Evolutionary conservation across 768 basidiomycete species (phyloP), one percentile per base, ranked within the genome.

Genomic region (Butyriboletus loyo): DNA sequence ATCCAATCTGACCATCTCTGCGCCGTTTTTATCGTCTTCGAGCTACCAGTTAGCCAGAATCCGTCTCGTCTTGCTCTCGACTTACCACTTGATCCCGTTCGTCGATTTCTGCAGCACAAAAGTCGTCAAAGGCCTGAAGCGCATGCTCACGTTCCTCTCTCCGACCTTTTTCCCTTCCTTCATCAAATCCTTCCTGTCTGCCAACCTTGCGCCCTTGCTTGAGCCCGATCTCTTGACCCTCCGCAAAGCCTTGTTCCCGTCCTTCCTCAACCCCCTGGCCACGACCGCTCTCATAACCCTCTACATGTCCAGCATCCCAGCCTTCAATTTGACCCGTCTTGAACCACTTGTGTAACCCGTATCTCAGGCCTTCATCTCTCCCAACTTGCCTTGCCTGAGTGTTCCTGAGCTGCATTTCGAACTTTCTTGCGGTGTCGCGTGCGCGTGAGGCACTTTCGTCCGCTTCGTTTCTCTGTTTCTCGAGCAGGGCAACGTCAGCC

Each of bases 51-150:
- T 14, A 68, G 59, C 32, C 10, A n/a, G 30, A 1, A 19, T 30
- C 27, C 11, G n/a, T 30, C 28, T 2, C 17, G 41, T 11, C 38
- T 24, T 4, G 13, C 5, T 22, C n/a, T 36, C 41, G 11, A 69
- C 67, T 67, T 25, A 69, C 67, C 54, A 48, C 54, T 9, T 50
- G 42, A 31, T 65, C 63, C 1, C 46, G 50, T 9, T 62, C 61
- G 54, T 70, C 71, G 55, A 72, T 65, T 53, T 83, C 78, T 58
- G 75, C 67, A 22, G 70, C 69, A 48, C 84, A 66, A 66, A 83
- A 81, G 35, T 72, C 72, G 64, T 86, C 81, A 68, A 86, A 83
- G 9, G 80, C 81, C 45, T 78, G 76, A 25, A 83, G 53, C 1
- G 82, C 84, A 55, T 75, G 76, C 40, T 69, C 66, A 28, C 81